phyloP scores from a whole-genome alignment of 106 monocot genomes.

The Xerophyta viscosa region DNA sequence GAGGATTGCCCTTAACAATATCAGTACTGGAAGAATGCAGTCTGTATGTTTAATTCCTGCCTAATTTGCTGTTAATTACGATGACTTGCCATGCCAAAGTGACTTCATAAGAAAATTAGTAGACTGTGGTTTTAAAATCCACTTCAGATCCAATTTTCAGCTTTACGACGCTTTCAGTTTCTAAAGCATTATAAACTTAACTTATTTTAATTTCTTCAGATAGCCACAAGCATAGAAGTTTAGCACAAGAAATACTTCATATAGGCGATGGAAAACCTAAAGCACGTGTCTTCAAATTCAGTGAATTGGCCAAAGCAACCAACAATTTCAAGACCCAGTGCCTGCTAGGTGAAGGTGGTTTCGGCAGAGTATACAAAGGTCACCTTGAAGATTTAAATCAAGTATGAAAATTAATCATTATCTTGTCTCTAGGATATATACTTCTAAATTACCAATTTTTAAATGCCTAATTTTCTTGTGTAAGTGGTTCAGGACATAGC shows the following conservation, averaged over 20 bases:
- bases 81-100: too few relatives aligned
- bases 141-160: too few relatives aligned
- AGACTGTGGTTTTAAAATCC: too few relatives aligned
- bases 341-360: conserved; percentile 47
- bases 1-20: too few relatives aligned
- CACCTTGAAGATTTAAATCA: conserved; percentile 18
- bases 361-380: conserved; percentile 51
- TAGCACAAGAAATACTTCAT: conserved; percentile 32
- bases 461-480: not conserved
- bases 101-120: too few relatives aligned
- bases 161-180: too few relatives aligned
- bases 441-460: not conserved
- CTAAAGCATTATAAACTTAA: not conserved
- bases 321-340: conserved; percentile 27
- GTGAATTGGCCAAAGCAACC: conserved; percentile 31
- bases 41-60: too few relatives aligned
- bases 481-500: conserved; percentile 20
- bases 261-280: conserved; percentile 26
- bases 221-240: conserved; percentile 13
- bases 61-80: too few relatives aligned
- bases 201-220: conserved; percentile 8
- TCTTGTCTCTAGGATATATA: conserved; percentile 1
- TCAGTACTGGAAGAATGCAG: too few relatives aligned
- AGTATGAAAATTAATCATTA: not conserved
- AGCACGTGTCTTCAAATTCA: conserved; percentile 33